Percentiles rank a stretch among this genome's conserved stretches.
phyloP scores from a whole-genome alignment of 768 basidiomycete species.

The Boletus bicolor region DNA sequence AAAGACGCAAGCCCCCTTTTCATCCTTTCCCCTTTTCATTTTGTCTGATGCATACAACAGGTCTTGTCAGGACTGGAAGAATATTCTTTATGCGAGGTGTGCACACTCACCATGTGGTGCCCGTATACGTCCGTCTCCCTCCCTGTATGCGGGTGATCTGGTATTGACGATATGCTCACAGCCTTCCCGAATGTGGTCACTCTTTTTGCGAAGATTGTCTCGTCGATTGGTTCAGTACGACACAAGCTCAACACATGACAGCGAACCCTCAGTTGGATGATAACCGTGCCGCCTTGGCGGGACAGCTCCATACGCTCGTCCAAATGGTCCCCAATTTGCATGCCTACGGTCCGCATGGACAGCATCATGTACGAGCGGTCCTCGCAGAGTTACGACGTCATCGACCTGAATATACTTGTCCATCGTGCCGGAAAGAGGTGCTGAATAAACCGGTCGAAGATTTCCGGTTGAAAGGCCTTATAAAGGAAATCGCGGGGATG shows the following conservation, averaged over 20 bases:
- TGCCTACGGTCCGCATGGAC: slow-evolving; percentile 13
- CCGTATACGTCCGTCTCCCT: slow-evolving; percentile 55
- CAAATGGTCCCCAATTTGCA: slow-evolving; percentile 24
- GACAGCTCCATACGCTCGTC: slow-evolving; percentile 18
- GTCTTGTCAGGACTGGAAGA: slow-evolving; percentile 50
- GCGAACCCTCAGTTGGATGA: slow-evolving; percentile 44
- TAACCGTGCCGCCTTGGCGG: slow-evolving; percentile 22
- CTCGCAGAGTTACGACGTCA: slow-evolving; percentile 25
- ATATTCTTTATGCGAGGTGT: slow-evolving; percentile 59
- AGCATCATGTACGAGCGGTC: slow-evolving; percentile 17
- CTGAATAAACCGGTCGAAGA: slow-evolving; percentile 53
- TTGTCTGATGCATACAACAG: slow-evolving; percentile 28
- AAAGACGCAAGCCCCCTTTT: slow-evolving; percentile 6
- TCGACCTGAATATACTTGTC: slow-evolving; percentile 61
- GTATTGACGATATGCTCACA: slow-evolving; percentile 24
- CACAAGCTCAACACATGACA: slow-evolving; percentile 46
- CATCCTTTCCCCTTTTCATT: neutral
- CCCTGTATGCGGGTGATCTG: neutral
- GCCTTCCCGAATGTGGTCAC: slow-evolving; percentile 67
- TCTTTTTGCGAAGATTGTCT: slow-evolving; percentile 65
- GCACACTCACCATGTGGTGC: slow-evolving; percentile 58
- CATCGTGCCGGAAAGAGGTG: slow-evolving; percentile 57
- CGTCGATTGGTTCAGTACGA: slow-evolving; percentile 50
- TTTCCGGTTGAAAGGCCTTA: slow-evolving; percentile 57
- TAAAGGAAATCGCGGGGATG: slow-evolving; percentile 47